Conservation (phyloP, 257 asterid genomes). For the Solanum paucissectum region DNA sequence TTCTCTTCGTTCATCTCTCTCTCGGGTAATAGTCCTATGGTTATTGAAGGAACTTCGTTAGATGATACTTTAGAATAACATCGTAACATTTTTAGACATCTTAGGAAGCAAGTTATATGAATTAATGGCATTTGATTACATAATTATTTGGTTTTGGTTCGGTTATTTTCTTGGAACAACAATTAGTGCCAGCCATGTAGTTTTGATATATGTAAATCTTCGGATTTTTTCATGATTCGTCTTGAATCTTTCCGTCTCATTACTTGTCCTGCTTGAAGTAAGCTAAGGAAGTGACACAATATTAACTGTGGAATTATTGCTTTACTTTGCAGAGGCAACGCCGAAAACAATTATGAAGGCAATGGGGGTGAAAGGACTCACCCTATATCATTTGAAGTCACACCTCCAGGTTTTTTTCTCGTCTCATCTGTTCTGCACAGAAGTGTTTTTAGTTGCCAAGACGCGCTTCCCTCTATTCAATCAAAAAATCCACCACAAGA, state of each 20-base stretch:
- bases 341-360: constrained; percentile 79
- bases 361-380: constrained; percentile 95
- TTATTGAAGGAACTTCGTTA: neutral
- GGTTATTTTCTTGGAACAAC: no score
- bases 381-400: constrained; percentile 88
- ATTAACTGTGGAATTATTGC: neutral
- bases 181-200: no score
- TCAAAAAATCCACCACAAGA: neutral
- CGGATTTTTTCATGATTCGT: neutral
- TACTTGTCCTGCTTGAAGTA: neutral
- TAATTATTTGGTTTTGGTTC: no score
- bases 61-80: no score
- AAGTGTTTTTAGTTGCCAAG: neutral
- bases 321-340: constrained; percentile 65
- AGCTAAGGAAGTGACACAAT: neutral
- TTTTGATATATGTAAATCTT: neutral
- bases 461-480: neutral
- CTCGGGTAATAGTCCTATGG: neutral
- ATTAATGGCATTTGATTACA: no score
- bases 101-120: no score
- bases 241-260: neutral
- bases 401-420: constrained; percentile 67
- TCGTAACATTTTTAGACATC: no score
- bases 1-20: neutral
- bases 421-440: neutral